Conservation (phyloP, 1,284 basidiomycete genomes). For the Cystobasidiaceae sp. region DNA sequence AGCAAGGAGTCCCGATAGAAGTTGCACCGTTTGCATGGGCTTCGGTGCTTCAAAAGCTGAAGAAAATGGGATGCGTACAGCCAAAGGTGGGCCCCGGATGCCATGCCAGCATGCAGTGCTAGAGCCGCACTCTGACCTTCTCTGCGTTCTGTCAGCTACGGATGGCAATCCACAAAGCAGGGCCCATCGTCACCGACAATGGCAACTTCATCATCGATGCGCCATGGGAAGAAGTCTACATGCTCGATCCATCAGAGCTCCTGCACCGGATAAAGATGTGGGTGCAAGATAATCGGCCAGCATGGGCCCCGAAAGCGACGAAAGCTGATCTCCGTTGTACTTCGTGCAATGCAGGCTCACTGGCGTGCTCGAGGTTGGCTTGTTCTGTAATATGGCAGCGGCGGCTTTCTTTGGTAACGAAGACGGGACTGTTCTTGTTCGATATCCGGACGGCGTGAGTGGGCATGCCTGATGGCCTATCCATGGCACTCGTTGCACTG, state of each 20-base stretch:
- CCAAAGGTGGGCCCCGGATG: conserved; percentile 68
- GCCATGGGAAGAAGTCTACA: conserved; percentile 65
- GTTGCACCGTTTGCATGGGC: conserved; percentile 94
- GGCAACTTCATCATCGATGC: conserved; percentile 89
- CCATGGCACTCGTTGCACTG: not conserved
- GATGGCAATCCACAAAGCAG: too few species aligned
- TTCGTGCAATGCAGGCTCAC: conserved; percentile 66
- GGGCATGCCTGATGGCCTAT: too few species aligned
- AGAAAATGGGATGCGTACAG: conserved; percentile 53
- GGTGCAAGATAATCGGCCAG: too few species aligned
- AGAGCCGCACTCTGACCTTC: too few species aligned
- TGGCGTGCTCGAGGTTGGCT: conserved; percentile 92
- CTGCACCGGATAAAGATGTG: conserved; percentile 43
- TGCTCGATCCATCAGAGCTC: conserved; percentile 61
- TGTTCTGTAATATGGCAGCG: conserved; percentile 89
- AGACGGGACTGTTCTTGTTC: conserved; percentile 22
- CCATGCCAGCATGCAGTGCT: conserved; percentile 53
- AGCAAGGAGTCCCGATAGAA: conserved; percentile 85
- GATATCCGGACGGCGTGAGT: conserved; percentile 18
- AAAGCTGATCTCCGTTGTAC: too few species aligned
- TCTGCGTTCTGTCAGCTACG: too few species aligned
- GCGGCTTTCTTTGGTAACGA: conserved; percentile 84
- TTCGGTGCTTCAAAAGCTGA: conserved; percentile 65
- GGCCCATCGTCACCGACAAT: conserved; percentile 25
- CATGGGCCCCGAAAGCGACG: too few species aligned